Percentiles rank a stretch among this genome's conserved stretches.
Conservation (phyloP, 805 yeast species). For the Blastobotrys peoriensis region DNA sequence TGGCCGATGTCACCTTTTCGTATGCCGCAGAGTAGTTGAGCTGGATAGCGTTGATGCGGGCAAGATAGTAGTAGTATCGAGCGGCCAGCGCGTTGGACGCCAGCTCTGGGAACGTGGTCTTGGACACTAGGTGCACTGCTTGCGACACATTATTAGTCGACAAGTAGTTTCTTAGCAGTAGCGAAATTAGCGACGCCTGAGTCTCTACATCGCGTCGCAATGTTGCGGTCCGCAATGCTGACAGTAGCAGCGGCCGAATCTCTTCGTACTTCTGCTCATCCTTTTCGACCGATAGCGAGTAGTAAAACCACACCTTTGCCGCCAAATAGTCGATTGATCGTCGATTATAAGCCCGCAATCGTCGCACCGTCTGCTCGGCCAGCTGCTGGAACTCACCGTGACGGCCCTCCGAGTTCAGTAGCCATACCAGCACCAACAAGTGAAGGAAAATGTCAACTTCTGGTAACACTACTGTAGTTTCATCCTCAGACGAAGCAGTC, state of each 20-base stretch:
- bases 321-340: conserved; percentile 79
- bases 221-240: conserved; percentile 78
- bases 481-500: conserved; percentile 22
- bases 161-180: conserved; percentile 75
- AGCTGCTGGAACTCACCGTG: conserved; percentile 43
- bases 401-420: conserved; percentile 53
- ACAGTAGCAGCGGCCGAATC: conserved; percentile 65
- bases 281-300: conserved; percentile 71
- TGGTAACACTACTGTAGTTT: conserved; percentile 42
- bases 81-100: conserved; percentile 87
- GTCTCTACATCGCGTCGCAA: conserved; percentile 91
- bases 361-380: conserved; percentile 26
- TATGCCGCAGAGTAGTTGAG: conserved; percentile 86
- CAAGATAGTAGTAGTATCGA: conserved; percentile 83
- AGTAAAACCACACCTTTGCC: conserved; percentile 92
- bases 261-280: conserved; percentile 39
- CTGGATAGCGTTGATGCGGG: conserved; percentile 87
- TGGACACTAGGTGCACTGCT: conserved; percentile 84
- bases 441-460: conserved; percentile 78
- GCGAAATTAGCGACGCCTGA: conserved; percentile 79
- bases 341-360: conserved; percentile 58
- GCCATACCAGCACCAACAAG: conserved; percentile 67
- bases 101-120: conserved; percentile 78
- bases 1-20: conserved; percentile 88
- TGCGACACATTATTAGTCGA: conserved; percentile 73